Evolutionary conservation across 331 rosid species (phyloP), one percentile per base, ranked within the genome.

Genomic region (Spiraea crenata): DNA sequence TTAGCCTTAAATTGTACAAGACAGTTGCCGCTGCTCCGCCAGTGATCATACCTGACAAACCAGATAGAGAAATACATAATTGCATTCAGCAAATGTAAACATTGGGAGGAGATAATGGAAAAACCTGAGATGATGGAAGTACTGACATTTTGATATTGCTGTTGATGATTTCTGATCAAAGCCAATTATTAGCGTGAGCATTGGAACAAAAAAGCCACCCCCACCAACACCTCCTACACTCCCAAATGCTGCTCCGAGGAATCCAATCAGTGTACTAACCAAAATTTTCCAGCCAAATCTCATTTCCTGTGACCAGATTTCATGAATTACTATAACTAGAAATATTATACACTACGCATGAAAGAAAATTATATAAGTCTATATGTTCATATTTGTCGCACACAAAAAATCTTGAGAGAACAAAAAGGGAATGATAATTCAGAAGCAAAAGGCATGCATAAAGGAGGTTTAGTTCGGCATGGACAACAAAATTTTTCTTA

Each of bases 151-250:
- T 6, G 79, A 79, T 13, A 68, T 25, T 6, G 79, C 79, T 9
- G 67, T 56, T 45, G 72, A 34, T 6, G 82, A 79, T 47, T 79
- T 79, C 49, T 69, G 67, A 44, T 78, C 78, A 58, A 78, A 73
- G 42, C 78, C 71, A 15, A 78, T 73, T 9, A 78, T 60, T 13
- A 78, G 38, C 41, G 57, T 73, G 59, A 73, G 67, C 75, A 78
- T 78, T 37, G 71, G 78, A 46, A 79, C 79, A 47, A 58, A 79
- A 78, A 79, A 35, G 14, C 82, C 78, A 46, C 82, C 82, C 14
- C 82, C 82, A n/a, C 82, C 78, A 42, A 78, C 66, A 38, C 82
- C 82, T 60, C 78, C 78, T 5, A 60, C 72, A 52, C 75, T 79
- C 65, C 82, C 82, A 68, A 79, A 79, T 38, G 82, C 79, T 35